Percentiles rank a stretch among this genome's conserved stretches.
Conservation (phyloP, 345 rosid genomes). For the Syzygium oleosum region DNA sequence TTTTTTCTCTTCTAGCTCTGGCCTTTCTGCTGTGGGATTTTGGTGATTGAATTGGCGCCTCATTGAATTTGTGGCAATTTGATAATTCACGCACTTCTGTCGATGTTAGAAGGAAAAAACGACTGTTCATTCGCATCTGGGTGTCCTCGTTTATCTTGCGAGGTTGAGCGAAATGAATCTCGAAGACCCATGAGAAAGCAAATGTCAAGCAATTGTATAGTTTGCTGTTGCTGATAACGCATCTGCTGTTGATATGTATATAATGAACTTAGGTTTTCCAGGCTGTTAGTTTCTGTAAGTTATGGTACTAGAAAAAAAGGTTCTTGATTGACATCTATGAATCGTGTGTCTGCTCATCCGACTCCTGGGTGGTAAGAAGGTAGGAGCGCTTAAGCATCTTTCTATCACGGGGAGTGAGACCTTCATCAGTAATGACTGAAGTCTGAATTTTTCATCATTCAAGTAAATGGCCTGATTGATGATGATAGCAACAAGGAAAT, state of each 20-base stretch:
- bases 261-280: neutral
- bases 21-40: neutral
- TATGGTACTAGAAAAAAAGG: neutral
- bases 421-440: neutral
- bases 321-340: neutral
- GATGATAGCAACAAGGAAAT: neutral
- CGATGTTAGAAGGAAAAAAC: neutral
- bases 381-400: neutral
- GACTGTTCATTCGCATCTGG: neutral
- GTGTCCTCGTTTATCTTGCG: neutral
- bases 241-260: neutral
- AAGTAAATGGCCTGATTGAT: neutral
- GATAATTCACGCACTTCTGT: neutral
- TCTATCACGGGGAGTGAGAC: neutral
- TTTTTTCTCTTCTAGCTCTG: neutral
- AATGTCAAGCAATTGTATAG: neutral
- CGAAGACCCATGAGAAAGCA: neutral
- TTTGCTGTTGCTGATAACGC: neutral
- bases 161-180: neutral
- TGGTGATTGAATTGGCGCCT: neutral
- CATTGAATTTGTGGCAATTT: neutral
- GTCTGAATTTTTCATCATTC: neutral
- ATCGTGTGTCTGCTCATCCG: neutral
- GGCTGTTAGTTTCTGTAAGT: neutral
- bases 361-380: neutral